A percentile compares a stretch with the other conserved stretches of the same genome.
These are phyloP conservation scores for Mikania micrantha DNA, from an alignment of 129 eudicot genomes.

Conservation along the genomic window DNA sequence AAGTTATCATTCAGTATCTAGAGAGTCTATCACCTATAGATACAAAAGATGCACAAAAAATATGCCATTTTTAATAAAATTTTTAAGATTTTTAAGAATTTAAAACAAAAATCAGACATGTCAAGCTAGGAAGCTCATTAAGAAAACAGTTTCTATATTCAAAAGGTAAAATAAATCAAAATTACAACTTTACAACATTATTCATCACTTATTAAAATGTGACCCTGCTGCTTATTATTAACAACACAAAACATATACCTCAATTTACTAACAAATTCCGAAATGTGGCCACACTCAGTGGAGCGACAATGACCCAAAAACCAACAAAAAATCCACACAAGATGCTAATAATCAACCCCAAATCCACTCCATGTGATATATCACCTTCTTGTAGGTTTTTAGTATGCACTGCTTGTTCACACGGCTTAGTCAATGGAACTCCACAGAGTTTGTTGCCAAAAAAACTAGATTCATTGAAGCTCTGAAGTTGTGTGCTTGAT, in stretches of 20 bases:
- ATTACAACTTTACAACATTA: background rate
- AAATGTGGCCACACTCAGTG: conserved; percentile 1
- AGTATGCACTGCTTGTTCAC: background rate
- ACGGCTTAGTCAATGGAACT: background rate
- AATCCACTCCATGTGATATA: background rate
- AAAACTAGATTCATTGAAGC: background rate
- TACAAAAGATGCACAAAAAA: no score
- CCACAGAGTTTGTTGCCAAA: background rate
- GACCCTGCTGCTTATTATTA: background rate
- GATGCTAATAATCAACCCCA: conserved; percentile 2
- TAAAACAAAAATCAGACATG: no score
- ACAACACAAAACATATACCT: background rate
- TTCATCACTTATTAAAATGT: background rate
- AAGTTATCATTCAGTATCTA: no score
- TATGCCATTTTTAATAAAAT: no score
- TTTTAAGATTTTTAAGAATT: no score
- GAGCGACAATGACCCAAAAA: conserved; percentile 15
- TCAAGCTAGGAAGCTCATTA: background rate
- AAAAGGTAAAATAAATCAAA: background rate
- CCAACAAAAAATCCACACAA: conserved; percentile 10
- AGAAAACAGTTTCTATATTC: background rate
- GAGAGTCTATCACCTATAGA: no score
- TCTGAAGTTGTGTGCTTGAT: background rate
- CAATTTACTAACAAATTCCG: background rate
- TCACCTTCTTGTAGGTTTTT: background rate